These are phyloP conservation scores for Mortierella sp. DNA, from an alignment of 371 early-diverging fungal species.

Conservation along the genomic window DNA sequence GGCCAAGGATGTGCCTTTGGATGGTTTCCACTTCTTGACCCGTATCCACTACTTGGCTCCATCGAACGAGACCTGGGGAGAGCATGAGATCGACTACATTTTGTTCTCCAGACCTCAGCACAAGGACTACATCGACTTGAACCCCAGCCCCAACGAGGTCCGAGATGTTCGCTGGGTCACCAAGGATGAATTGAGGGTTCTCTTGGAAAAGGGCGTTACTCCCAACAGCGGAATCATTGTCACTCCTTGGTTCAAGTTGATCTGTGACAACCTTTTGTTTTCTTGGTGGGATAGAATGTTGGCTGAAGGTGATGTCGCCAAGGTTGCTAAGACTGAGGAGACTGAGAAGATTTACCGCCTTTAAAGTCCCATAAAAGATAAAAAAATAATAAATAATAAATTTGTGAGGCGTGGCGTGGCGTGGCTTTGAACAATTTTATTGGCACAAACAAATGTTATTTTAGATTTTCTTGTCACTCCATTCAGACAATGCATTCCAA, in stretches of 20 bases:
- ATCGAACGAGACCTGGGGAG: slow-evolving; percentile 97
- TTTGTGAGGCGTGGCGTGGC: not conserved
- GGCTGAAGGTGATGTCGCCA: slow-evolving; percentile 61
- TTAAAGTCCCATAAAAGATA: slow-evolving; percentile 9
- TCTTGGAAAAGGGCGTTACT: slow-evolving; percentile 75
- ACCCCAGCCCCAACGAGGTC: slow-evolving; percentile 88
- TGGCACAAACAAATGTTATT: not conserved
- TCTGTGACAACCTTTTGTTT: slow-evolving; percentile 91
- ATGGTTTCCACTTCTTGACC: slow-evolving; percentile 89
- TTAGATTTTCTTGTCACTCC: too few species aligned
- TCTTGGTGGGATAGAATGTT: slow-evolving; percentile 92
- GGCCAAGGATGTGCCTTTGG: slow-evolving; percentile 82
- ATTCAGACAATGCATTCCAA: not conserved
- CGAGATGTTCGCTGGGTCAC: slow-evolving; percentile 80
- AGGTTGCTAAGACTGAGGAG: slow-evolving; percentile 75
- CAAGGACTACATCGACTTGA: slow-evolving; percentile 64
- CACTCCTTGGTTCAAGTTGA: slow-evolving; percentile 97
- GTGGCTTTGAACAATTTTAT: not conserved
- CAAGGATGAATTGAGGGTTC: slow-evolving; percentile 76
- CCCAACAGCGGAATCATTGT: slow-evolving; percentile 63
- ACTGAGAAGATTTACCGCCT: slow-evolving; percentile 82
- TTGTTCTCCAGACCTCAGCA: slow-evolving; percentile 81
- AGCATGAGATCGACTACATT: slow-evolving; percentile 90
- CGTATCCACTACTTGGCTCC: slow-evolving; percentile 95
- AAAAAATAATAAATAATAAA: not conserved